A percentile compares a stretch with the other conserved stretches of the same genome.
These are phyloP conservation scores for Pharus latifolius DNA, from an alignment of 176 grass and related monocot species.

Conservation along the genomic window DNA sequence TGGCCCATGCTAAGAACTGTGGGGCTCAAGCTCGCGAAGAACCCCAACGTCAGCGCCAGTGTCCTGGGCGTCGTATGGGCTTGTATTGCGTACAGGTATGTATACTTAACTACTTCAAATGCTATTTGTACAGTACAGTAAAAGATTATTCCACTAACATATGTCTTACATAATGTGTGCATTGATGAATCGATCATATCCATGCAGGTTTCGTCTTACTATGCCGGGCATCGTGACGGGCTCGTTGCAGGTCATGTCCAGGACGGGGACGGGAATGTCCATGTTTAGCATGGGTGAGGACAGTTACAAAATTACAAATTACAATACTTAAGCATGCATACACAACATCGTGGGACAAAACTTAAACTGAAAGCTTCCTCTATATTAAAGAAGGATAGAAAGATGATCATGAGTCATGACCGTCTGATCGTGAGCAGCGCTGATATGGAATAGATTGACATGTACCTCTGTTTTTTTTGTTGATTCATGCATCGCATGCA, in stretches of 20 bases:
- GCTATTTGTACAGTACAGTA: no score
- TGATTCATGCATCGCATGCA: no score
- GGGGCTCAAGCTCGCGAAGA: constrained; percentile 49
- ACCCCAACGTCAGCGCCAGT: constrained; percentile 74
- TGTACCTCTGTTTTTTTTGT: no score
- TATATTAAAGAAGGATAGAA: background rate
- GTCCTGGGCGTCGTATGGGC: constrained; percentile 65
- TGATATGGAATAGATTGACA: no score
- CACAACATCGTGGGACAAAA: background rate
- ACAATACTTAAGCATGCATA: background rate
- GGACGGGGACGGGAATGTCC: constrained; percentile 46
- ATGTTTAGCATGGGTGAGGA: constrained; percentile 79
- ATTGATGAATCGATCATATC: no score
- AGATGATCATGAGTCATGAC: no score
- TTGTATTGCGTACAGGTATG: constrained; percentile 46
- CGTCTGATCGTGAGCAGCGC: no score
- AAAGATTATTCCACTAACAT: no score
- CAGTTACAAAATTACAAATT: background rate
- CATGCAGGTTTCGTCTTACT: constrained; percentile 47
- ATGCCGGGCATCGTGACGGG: constrained; percentile 59
- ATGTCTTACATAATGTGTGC: background rate
- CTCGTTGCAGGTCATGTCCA: constrained; percentile 71
- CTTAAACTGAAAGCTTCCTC: background rate
- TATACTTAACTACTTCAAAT: no score
- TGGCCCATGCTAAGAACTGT: constrained; percentile 32